Conservation (phyloP, 2,329 filamentous ascomycete species). For the Seiridium cupressi region DNA sequence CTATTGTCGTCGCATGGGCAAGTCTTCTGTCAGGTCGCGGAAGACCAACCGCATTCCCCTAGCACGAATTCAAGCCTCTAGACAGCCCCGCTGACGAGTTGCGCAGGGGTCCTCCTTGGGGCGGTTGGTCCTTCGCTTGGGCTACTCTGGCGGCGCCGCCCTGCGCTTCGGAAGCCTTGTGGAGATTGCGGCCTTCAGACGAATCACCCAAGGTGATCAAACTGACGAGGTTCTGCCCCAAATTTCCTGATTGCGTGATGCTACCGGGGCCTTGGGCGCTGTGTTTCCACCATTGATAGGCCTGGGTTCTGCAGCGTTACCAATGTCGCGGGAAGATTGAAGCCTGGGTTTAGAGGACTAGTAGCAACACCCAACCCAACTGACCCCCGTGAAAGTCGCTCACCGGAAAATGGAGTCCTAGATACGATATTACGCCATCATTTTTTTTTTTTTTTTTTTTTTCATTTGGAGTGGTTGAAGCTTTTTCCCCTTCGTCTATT, state of each 20-base stretch:
- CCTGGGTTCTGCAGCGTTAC: not conserved
- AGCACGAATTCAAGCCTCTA: not conserved
- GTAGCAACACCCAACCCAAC: not conserved
- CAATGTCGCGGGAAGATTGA: not conserved
- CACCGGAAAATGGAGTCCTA: not conserved
- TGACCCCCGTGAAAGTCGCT: not conserved
- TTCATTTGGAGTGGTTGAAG: not conserved
- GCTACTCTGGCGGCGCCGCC: not conserved
- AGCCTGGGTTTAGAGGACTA: not conserved
- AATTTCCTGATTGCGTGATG: too few relatives aligned
- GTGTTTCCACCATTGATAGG: not conserved
- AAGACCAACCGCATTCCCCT: not conserved
- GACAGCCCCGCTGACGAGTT: not conserved
- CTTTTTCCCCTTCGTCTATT: not conserved
- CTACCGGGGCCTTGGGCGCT: not conserved
- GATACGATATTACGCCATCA: not conserved
- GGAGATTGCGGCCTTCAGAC: not conserved
- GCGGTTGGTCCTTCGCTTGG: not conserved
- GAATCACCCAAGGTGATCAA: too few relatives aligned
- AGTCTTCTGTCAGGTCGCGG: not conserved
- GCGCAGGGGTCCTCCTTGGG: too few relatives aligned
- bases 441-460: not conserved
- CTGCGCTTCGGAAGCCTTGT: not conserved
- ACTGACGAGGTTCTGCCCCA: too few relatives aligned
- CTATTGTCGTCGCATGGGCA: not conserved